Conservation (phyloP, 163 green algal genomes). For the Scenedesmus sp. region DNA sequence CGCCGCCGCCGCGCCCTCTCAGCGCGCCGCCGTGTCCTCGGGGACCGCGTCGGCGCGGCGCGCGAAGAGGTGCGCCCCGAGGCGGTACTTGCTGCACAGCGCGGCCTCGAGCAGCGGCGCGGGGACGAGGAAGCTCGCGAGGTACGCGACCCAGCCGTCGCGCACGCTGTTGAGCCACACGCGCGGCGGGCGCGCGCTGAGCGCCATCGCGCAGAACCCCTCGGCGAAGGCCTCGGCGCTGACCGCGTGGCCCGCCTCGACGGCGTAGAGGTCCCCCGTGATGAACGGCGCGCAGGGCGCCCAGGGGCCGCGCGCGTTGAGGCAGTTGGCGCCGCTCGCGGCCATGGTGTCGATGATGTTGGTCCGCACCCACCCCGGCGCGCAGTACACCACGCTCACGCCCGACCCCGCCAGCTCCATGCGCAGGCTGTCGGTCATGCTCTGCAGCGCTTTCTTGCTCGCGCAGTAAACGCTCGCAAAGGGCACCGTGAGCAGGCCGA, state of each 20-base stretch:
- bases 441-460: constrained; percentile 61
- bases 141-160: constrained; percentile 36
- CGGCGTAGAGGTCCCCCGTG: constrained; percentile 35
- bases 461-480: constrained; percentile 52
- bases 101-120: constrained; percentile 25
- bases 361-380: constrained; percentile 39
- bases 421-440: constrained; percentile 55
- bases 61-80: constrained; percentile 29
- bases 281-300: constrained; percentile 37
- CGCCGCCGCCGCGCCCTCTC: too few relatives aligned
- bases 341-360: constrained; percentile 41
- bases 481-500: constrained; percentile 46
- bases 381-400: constrained; percentile 49
- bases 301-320: constrained; percentile 39
- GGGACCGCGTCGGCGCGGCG: too few relatives aligned
- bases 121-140: constrained; percentile 31
- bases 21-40: too few relatives aligned
- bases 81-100: constrained; percentile 34
- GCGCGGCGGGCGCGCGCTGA: constrained; percentile 18
- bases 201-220: constrained; percentile 33
- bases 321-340: constrained; percentile 14
- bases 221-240: constrained; percentile 35
- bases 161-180: constrained; percentile 41
- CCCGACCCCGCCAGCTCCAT: constrained; percentile 60
- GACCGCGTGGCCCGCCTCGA: constrained; percentile 21